phyloP scores from a whole-genome alignment of 2,329 filamentous ascomycete genomes.

The Trichoderma hamatum region DNA sequence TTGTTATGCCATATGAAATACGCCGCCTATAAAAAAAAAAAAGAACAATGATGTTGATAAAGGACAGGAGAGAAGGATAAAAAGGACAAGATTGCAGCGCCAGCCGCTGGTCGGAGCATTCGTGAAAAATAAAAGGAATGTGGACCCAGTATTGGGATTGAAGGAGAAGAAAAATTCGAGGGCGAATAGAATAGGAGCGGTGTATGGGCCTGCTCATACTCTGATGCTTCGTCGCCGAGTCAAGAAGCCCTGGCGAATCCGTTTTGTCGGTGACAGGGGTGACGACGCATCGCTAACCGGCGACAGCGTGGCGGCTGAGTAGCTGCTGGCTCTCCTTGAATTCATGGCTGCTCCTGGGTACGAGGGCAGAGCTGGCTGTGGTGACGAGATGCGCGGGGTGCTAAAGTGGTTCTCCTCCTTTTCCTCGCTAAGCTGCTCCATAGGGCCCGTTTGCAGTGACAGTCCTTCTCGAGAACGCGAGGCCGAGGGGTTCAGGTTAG shows the following conservation, averaged over 20 bases:
- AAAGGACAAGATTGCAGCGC: slow-evolving; percentile 8
- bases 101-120: slow-evolving; percentile 21
- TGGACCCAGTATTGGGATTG: slow-evolving; percentile 7
- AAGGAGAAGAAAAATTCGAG: slow-evolving; percentile 1
- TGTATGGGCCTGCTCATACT: slow-evolving; percentile 32
- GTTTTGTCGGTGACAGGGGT: slow-evolving; percentile 37
- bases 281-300: slow-evolving; percentile 32
- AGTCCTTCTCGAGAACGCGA: slow-evolving; percentile 43
- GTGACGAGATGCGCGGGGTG: slow-evolving; percentile 33
- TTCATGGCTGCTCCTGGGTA: slow-evolving; percentile 55
- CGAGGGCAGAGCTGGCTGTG: slow-evolving; percentile 43
- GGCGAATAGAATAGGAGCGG: neutral
- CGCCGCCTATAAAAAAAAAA: slow-evolving; percentile 23
- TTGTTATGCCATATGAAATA: slow-evolving; percentile 19
- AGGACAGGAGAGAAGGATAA: slow-evolving; percentile 6
- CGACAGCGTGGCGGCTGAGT: slow-evolving; percentile 27
- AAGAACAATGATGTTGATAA: neutral
- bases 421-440: slow-evolving; percentile 43
- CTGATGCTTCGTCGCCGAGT: slow-evolving; percentile 48
- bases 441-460: slow-evolving; percentile 32
- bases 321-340: slow-evolving; percentile 47
- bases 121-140: slow-evolving; percentile 18
- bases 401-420: slow-evolving; percentile 33
- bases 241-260: slow-evolving; percentile 42
- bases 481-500: slow-evolving; percentile 47